Evolutionary conservation across 108 stramenopile species (phyloP), one percentile per base, ranked within the genome.

Genomic region (Nitzschia sp.): DNA sequence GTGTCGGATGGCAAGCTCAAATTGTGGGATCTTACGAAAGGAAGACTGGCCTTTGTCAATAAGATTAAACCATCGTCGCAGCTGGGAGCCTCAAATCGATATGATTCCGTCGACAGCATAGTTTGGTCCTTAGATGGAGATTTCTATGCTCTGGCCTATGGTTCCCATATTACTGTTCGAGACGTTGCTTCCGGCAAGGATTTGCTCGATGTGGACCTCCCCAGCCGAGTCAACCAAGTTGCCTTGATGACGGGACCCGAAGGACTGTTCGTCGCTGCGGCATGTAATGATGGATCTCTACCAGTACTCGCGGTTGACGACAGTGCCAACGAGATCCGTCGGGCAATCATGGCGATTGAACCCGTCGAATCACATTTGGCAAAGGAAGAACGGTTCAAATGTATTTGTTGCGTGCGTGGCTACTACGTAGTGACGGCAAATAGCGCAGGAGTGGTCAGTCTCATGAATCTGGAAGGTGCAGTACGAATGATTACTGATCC

Each of bases 261-360:
- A 59, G 88, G 88, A 9, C 49, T 87, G 47, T 92, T 95, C 68
- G 68, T 92, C 17, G 94, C 82, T 31, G 90, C 86, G 2, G 94
- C 89, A n/a, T 92, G 94, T 75, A 91, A 95, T 71, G 94, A 95
- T 82, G 94, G 94, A n/a, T 90, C 90, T 9, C 62, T 95, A 56
- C 89, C 94, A 19, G 91, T 95, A 0, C 53, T 95, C 18, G 84
- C 87, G 18, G 91, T 95, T 1, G 81, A 81, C 45, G 85, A 75
- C 42, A 77, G 64, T 38, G 70, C 78, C 30, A 75, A 79, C 2
- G 71, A 75, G 35, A 86, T 72, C 25, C 81, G 91, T 19, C 72
- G 88, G 31, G 94, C 92, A 2, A 87, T 91, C 51, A 93, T 95
- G 91, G 94, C 91, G 17, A 93, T 95, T 64, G 92, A 95, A 71